Conservation (phyloP, 1,284 basidiomycete genomes). For the Apiotrichum veenhuisii region DNA sequence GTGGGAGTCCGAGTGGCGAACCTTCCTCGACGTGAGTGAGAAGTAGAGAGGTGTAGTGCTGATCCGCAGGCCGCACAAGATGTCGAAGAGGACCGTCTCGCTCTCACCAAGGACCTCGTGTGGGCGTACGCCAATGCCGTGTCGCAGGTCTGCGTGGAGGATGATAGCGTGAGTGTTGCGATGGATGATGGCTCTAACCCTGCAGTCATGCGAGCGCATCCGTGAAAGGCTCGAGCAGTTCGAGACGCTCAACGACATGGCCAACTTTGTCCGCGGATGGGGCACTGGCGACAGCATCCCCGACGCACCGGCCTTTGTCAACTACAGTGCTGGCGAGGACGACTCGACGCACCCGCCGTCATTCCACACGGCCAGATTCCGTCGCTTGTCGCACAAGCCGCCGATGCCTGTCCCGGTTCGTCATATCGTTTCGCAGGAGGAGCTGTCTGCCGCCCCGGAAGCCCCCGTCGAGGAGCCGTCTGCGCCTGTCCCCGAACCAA, state of each 20-base stretch:
- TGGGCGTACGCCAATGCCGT: constrained; percentile 96
- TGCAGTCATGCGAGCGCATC: constrained; percentile 81
- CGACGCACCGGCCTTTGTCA: constrained; percentile 53
- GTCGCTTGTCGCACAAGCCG: constrained; percentile 32
- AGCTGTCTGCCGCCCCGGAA: not conserved
- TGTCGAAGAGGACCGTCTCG: constrained; percentile 87
- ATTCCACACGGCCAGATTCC: constrained; percentile 44
- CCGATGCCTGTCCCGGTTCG: constrained; percentile 3
- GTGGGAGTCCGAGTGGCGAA: constrained; percentile 94
- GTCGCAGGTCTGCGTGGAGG: constrained; percentile 89
- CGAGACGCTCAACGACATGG: constrained; percentile 76
- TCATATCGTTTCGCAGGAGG: not conserved
- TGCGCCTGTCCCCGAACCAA: not conserved
- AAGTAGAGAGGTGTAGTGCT: not conserved
- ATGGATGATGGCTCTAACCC: not conserved
- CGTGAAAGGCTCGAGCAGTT: constrained; percentile 76
- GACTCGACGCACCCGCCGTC: constrained; percentile 30
- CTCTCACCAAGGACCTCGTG: constrained; percentile 89
- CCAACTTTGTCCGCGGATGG: constrained; percentile 76
- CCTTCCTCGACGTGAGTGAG: constrained; percentile 67
- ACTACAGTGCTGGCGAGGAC: constrained; percentile 53
- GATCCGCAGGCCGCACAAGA: constrained; percentile 72
- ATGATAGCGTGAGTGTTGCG: constrained; percentile 81
- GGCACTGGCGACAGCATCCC: constrained; percentile 80
- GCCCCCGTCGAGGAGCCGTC: not conserved